Evolutionary conservation across 345 rosid genomes (phyloP).

Genomic region (Sisymbrium irio): DNA sequence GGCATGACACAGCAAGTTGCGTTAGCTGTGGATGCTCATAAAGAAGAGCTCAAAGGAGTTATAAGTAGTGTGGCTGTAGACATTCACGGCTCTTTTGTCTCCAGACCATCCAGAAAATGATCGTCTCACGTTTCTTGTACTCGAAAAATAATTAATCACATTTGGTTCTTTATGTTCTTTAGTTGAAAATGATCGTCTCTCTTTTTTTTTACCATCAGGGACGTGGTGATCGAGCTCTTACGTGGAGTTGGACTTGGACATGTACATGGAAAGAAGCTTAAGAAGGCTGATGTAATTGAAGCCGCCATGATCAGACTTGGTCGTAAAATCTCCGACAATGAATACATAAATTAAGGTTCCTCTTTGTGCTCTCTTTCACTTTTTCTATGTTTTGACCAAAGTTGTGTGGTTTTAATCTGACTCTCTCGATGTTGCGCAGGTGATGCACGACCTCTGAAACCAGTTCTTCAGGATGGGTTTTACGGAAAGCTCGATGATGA

Average conservation of each 20-base stretch:
- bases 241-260: not conserved
- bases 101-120: conserved; percentile 62
- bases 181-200: conserved; percentile 1
- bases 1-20: conserved; percentile 55
- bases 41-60: conserved; percentile 53
- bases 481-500: no score
- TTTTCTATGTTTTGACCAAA: no score
- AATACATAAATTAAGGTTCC: no score
- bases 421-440: no score
- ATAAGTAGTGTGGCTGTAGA: conserved; percentile 53
- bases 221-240: conserved; percentile 60
- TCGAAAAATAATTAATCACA: not conserved
- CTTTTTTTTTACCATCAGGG: conserved; percentile 41
- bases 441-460: no score
- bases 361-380: no score
- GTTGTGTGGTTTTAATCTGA: no score
- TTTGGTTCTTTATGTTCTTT: not conserved
- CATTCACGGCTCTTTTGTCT: conserved; percentile 51
- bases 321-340: no score
- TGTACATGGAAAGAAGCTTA: not conserved
- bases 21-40: conserved; percentile 56
- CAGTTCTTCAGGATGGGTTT: no score
- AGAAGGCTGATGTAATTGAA: no score
- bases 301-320: no score
- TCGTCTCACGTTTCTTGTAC: conserved; percentile 49